A percentile compares a stretch with the other conserved stretches of the same genome.
These are phyloP conservation scores for Penicillium turbatum DNA, from an alignment of 495 filamentous ascomycete genomes.

Conservation along the genomic window DNA sequence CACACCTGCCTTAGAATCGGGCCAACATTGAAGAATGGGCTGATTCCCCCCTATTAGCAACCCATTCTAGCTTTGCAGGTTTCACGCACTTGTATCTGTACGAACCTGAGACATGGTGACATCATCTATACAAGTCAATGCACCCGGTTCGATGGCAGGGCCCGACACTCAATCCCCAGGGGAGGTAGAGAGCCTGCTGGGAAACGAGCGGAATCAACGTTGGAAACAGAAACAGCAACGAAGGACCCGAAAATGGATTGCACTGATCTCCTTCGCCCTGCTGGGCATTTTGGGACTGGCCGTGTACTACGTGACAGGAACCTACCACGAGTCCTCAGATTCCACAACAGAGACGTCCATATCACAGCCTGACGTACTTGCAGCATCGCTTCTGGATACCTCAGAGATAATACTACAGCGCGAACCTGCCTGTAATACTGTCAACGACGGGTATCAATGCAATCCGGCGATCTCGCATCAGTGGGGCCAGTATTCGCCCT, in stretches of 20 bases:
- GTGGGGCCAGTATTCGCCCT: conserved; percentile 88
- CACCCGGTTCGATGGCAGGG: neutral
- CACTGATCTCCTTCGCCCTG: neutral
- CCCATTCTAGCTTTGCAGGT: neutral
- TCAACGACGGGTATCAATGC: conserved; percentile 61
- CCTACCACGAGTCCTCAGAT: neutral
- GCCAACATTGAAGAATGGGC: conserved; percentile 1
- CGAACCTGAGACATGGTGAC: neutral
- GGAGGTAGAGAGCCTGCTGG: conserved; percentile 1
- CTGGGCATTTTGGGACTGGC: conserved; percentile 1
- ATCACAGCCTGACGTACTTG: neutral
- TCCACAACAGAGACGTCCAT: neutral
- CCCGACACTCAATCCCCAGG: neutral
- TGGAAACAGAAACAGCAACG: neutral
- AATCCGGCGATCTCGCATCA: conserved; percentile 54
- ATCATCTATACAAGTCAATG: neutral
- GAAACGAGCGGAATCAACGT: neutral
- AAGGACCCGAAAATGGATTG: neutral
- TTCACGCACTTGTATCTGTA: neutral
- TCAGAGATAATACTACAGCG: neutral
- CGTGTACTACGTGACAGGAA: neutral
- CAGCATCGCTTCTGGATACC: neutral
- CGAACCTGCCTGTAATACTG: conserved; percentile 51
- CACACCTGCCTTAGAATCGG: neutral
- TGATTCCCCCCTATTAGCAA: neutral